Evolutionary conservation across 2,329 filamentous ascomycete genomes (phyloP).

Genomic region (Byssothecium circinans): DNA sequence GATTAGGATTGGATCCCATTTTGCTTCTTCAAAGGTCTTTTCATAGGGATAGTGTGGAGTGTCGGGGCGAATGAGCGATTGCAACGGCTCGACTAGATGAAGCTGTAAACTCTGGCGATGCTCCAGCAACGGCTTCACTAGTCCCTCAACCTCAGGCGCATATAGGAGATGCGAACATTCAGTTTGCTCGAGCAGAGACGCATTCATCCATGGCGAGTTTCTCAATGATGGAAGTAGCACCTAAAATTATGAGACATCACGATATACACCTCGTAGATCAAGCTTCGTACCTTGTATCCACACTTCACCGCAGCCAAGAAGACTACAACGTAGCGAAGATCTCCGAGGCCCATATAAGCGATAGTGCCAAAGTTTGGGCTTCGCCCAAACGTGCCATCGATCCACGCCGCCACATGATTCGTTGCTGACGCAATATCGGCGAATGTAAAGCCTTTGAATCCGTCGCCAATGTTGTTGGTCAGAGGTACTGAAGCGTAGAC

Average conservation of each 20-base stretch:
- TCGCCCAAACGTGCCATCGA: constrained; percentile 1
- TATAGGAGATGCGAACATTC: constrained; percentile 6
- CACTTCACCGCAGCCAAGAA: constrained; percentile 9
- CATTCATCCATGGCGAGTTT: constrained; percentile 8
- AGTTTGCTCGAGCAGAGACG: constrained; percentile 4
- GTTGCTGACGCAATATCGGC: constrained; percentile 5
- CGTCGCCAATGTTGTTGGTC: constrained; percentile 3
- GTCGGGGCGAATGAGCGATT: constrained; percentile 1
- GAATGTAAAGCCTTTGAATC: constrained; percentile 7
- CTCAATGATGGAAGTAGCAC: constrained; percentile 6
- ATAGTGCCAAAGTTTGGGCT: constrained; percentile 6
- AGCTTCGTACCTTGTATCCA: constrained; percentile 6
- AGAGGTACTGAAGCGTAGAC: constrained; percentile 4
- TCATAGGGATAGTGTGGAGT: constrained; percentile 7
- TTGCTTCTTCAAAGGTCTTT: constrained; percentile 20
- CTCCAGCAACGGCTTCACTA: not conserved
- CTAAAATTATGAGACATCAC: not conserved
- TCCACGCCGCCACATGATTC: constrained; percentile 5
- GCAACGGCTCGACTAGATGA: constrained; percentile 5
- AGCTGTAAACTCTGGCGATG: not conserved
- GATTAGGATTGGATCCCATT: constrained; percentile 26
- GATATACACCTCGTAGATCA: not conserved
- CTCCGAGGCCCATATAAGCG: constrained; percentile 7
- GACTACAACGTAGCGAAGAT: constrained; percentile 8
- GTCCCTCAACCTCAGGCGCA: constrained; percentile 1